Evolutionary conservation across 192 early-diverging fungal species (phyloP).

Genomic region (Podila minutissima): DNA sequence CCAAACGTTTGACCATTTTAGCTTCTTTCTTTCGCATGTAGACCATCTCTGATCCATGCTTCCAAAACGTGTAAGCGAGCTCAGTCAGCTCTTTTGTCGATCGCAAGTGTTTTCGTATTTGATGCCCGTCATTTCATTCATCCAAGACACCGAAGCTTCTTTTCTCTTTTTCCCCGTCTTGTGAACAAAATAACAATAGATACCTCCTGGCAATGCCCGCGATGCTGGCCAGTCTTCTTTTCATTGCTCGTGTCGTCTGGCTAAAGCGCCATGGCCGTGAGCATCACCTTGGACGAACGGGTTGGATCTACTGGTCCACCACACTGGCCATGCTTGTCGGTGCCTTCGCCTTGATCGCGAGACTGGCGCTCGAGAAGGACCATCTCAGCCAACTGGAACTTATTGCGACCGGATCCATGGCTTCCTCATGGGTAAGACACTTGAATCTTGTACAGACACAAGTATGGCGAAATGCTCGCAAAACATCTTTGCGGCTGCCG

Average conservation of each 20-base stretch:
- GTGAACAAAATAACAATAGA: background rate
- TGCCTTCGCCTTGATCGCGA: background rate
- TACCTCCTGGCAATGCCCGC: constrained; percentile 25
- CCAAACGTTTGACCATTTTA: too few species aligned
- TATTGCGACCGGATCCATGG: constrained; percentile 13
- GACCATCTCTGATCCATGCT: constrained; percentile 7
- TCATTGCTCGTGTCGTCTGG: constrained; percentile 8
- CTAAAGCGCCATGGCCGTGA: constrained; percentile 8
- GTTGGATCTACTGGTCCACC: constrained; percentile 27
- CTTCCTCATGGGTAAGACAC: constrained; percentile 16
- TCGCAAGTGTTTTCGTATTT: background rate
- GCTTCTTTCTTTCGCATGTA: background rate
- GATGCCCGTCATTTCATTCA: background rate
- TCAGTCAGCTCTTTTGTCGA: background rate
- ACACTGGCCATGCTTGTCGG: constrained; percentile 9
- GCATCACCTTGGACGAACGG: constrained; percentile 27
- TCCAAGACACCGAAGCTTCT: background rate
- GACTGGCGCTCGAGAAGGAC: background rate
- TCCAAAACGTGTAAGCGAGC: constrained; percentile 11
- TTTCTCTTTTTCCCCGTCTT: too few species aligned
- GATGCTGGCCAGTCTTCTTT: background rate
- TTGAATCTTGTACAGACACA: too few species aligned
- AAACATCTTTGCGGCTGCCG: too few species aligned
- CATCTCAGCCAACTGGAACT: background rate
- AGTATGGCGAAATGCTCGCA: too few species aligned